Evolutionary conservation across 176 grass and related monocot genomes (phyloP), one percentile per base, ranked within the genome.

Genomic region (Bothriochloa decipiens): DNA sequence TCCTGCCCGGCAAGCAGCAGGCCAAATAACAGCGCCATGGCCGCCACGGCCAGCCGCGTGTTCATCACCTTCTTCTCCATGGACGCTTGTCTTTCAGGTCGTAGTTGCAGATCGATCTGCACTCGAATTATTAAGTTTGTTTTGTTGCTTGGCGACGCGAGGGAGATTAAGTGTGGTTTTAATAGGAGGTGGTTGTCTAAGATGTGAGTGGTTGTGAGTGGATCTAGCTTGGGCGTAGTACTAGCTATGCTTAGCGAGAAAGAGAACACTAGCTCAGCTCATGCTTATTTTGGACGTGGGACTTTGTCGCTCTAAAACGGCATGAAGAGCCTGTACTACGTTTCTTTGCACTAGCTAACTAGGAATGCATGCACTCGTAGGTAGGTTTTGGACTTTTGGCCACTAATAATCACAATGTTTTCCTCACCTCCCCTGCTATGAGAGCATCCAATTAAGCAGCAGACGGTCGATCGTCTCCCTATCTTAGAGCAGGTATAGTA

Each of bases 61-160:
- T 67, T 76, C 32, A 29, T 62, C 58, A 62, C 58, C 58, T 62
- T 62, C 82, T 55, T 76, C 61, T 26, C 72, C 82, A 55, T 41
- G 45, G 26, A 72, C 45, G 36, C 37, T 29, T 72, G 36, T 4
- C 1, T 46, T 8, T 72, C 18, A 14, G 23, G 16, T 52, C 33
- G 4, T 3, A 10, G 13, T 1, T 15, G 5, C 1, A 7, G 50
- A 53, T 53, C 49, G 55, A 8, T 32, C 27, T 8, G 36, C 41
- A 22, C 7, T 3, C 6, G 18, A 25, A 22, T 5, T 2, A 53
- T 6, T 18, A 18, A 18, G 50, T 61, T 25, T 61, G 57, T 61
- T 62, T 26, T 62, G n/a, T 25, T 62, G n/a, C 10, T 62, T 25
- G 8, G 4, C 5, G 17, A 20, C 53, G 55, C 23, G 22, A 58